Conservation (phyloP, 139 green algal genomes). For the Chlorella sp. region DNA sequence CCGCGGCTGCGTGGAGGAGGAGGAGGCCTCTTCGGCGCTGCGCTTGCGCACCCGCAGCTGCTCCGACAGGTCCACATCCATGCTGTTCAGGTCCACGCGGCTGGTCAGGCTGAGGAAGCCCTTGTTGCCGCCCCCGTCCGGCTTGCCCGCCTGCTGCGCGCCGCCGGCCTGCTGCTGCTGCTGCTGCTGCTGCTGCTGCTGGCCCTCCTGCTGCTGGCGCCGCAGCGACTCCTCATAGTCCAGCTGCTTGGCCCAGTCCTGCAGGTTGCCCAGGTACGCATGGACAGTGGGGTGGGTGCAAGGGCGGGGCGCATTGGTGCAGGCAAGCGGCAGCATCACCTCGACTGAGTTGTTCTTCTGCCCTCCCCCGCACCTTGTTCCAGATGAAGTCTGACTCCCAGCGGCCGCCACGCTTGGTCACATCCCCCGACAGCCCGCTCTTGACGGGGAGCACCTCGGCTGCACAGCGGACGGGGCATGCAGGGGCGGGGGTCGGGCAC, state of each 20-base stretch:
- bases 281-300: too few species aligned
- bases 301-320: not conserved
- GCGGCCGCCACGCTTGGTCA: constrained; percentile 70
- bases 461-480: not conserved
- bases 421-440: constrained; percentile 57
- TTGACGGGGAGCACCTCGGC: constrained; percentile 46
- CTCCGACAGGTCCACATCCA: constrained; percentile 76
- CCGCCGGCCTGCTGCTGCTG: too few species aligned
- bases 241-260: constrained; percentile 49
- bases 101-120: constrained; percentile 32
- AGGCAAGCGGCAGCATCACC: too few species aligned
- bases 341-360: too few species aligned
- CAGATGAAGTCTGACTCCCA: constrained; percentile 89
- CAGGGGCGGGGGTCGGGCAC: not conserved
- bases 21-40: not conserved
- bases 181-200: constrained; percentile 22
- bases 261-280: too few species aligned
- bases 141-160: not conserved
- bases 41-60: constrained; percentile 49
- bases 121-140: constrained; percentile 10
- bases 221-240: constrained; percentile 51
- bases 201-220: constrained; percentile 23
- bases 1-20: not conserved
- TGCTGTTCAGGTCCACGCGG: constrained; percentile 61
- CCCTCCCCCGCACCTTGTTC: constrained; percentile 57